A percentile compares a stretch with the other conserved stretches of the same genome.
Conservation (phyloP, 257 asterid species). For the Salvia rosmarinus region DNA sequence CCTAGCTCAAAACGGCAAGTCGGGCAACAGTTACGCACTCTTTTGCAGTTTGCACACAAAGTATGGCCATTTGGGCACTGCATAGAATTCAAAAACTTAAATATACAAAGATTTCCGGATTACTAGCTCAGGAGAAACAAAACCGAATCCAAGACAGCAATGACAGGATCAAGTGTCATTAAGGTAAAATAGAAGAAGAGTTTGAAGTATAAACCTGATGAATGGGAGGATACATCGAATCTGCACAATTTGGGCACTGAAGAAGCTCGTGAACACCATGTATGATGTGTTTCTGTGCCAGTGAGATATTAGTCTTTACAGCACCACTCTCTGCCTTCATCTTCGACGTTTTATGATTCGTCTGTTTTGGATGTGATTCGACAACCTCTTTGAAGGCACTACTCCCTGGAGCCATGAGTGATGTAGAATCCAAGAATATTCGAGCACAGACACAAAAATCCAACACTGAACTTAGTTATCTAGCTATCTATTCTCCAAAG, state of each 20-base stretch:
- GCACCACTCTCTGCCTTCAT: constrained; percentile 47
- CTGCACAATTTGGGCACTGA: constrained; percentile 70
- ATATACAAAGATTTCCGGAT: background rate
- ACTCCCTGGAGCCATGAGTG: constrained; percentile 67
- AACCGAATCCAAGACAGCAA: background rate
- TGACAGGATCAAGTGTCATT: background rate
- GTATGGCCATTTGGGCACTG: constrained; percentile 97
- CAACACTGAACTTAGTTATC: constrained; percentile 4
- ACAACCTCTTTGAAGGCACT: constrained; percentile 55
- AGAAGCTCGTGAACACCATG: constrained; percentile 74
- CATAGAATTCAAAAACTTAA: constrained; percentile 3
- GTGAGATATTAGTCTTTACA: constrained; percentile 25
- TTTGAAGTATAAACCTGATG: constrained; percentile 59
- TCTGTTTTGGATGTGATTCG: constrained; percentile 48
- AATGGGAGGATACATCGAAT: constrained; percentile 77
- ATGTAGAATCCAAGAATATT: constrained; percentile 20
- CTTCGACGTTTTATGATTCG: constrained; percentile 40
- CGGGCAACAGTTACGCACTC: constrained; percentile 64
- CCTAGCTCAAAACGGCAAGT: constrained; percentile 68
- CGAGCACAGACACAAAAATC: constrained; percentile 14
- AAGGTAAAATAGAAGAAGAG: constrained; percentile 2
- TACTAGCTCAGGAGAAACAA: background rate
- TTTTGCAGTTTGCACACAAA: constrained; percentile 71
- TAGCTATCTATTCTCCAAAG: constrained; percentile 24
- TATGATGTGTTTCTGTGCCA: constrained; percentile 50